Evolutionary conservation across 2,329 filamentous ascomycete genomes (phyloP), one percentile per base, ranked within the genome.

Genomic region (Penicillium sp.): DNA sequence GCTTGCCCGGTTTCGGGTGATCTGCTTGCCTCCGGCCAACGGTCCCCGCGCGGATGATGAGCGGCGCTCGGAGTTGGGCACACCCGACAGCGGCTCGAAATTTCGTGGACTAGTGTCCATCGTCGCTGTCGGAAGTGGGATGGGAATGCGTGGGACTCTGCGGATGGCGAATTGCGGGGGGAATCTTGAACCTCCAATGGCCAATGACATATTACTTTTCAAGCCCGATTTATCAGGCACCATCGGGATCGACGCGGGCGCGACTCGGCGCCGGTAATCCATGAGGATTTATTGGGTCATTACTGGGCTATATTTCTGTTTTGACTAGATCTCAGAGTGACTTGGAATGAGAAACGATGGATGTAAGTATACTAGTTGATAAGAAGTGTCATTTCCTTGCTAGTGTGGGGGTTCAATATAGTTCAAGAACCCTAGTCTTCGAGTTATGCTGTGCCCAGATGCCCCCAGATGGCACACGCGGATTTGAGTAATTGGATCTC

Each of bases 1-100:
- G 61, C 77, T 80, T 33, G 75, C 72, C 49, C 78, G 75, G 47
- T 77, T 79, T 19, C 78, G 75, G 37, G 78, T 80, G 51, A 80
- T 80, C 54, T 79, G 77, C 50, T 77, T 77, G 43, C 70, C 70
- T 35, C 66, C 60, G 4, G 61, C 63, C 26, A 73, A 55, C 39
- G 62, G 54, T 14, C 49, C 62, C 43, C 58, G 63, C 52, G 55
- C 50, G 37, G 59, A 55, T 29, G 62, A 49, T 23, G 50, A 51
- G 14, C 49, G 45, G 21, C 37, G 35, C 39, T 49, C 47, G 23
- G 57, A 57, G 53, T 33, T 48, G 3, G 61, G 33, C 37, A 25
- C 26, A 16, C 55, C 56, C 52, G 49, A 29, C 43, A 46, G 19
- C 19, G 60, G 35, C 42, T 61, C 50, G 44, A 39, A 25, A 14